Base-by-base conservation (phyloP, 1,284 basidiomycete species). In the Porodaedalea pini region DNA sequence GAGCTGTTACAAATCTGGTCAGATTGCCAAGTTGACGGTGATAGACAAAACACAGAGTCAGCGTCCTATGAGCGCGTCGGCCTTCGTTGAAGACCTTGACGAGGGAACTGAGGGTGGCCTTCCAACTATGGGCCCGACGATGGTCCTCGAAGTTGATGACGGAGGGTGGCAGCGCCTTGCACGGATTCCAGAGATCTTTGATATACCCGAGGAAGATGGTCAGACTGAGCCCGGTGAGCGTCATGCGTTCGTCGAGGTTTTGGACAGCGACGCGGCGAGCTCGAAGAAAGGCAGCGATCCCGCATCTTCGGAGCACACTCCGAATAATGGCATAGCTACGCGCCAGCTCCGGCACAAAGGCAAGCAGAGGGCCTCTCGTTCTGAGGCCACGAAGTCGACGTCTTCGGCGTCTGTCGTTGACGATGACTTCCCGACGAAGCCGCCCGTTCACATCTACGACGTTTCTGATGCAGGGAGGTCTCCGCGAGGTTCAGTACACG, bases 241-340 rank as follows among this genome's bases (percentile, higher is more conserved):
- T 48, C 84, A 86, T 69, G 85, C 81, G 4, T 87, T 80, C 66
- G 80, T 88, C 19, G 85, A 86, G 67, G 73, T 78, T 27, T 65
- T 88, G 23, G 78, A 77, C 34, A 82, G 78, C 62, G 78, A 81
- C 54, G 64, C 65, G 21, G 73, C 70, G 56, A 51, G 65, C 47
- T 67, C 68, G 40, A 71, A 66, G 48, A 32, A 58, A 49, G 41
- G 34, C 48, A 69, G 66, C 39, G 63, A 52, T 13, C 55, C 61
- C 19, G 71, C 69, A 15, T 69, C 68, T 7, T 55, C 67, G 6
- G 69, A 66, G 29, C 39, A 69, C 61, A 41, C 50, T 50, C 63
- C 50, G 32, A 43, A 43, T 17, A 23, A 8, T 29, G 29, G 44
- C 36, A 32, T 40, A 10, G 15, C 19, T 23, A 37, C 34, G 67